Evolutionary conservation across 139 green algal genomes (phyloP).

Genomic region (Trebouxia sp.): DNA sequence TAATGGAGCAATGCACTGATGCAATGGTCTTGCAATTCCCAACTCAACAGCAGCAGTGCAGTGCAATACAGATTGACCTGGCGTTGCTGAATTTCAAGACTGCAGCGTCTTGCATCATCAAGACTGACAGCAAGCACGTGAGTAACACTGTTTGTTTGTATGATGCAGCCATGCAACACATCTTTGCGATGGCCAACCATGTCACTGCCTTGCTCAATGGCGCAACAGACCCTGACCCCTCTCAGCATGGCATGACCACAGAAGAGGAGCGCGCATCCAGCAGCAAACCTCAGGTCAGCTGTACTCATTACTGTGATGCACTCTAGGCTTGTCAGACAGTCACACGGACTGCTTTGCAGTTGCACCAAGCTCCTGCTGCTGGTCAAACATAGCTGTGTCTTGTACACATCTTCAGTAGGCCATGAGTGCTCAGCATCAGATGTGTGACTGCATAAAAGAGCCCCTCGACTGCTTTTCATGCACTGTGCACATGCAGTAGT

Average conservation of each 20-base stretch:
- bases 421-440: too few species aligned
- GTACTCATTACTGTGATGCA: neutral
- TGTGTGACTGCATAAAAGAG: too few species aligned
- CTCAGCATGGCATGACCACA: conserved; percentile 76
- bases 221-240: conserved; percentile 70
- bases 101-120: neutral
- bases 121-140: neutral
- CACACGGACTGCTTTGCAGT: too few species aligned
- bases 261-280: conserved; percentile 68
- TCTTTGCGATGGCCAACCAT: conserved; percentile 33
- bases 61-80: neutral
- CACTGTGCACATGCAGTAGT: too few species aligned
- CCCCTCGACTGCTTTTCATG: too few species aligned
- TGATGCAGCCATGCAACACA: conserved; percentile 45
- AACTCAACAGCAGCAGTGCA: too few species aligned
- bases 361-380: too few species aligned
- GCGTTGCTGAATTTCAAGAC: neutral
- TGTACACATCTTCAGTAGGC: too few species aligned
- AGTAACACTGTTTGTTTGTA: neutral
- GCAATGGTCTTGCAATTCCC: too few species aligned
- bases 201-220: conserved; percentile 71
- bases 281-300: conserved; percentile 20
- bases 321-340: neutral
- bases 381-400: too few species aligned
- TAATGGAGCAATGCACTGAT: too few species aligned